A percentile compares a stretch with the other conserved stretches of the same genome.
These are phyloP conservation scores for Hemileccinum impolitum DNA, from an alignment of 768 basidiomycete species.

Conservation along the genomic window DNA sequence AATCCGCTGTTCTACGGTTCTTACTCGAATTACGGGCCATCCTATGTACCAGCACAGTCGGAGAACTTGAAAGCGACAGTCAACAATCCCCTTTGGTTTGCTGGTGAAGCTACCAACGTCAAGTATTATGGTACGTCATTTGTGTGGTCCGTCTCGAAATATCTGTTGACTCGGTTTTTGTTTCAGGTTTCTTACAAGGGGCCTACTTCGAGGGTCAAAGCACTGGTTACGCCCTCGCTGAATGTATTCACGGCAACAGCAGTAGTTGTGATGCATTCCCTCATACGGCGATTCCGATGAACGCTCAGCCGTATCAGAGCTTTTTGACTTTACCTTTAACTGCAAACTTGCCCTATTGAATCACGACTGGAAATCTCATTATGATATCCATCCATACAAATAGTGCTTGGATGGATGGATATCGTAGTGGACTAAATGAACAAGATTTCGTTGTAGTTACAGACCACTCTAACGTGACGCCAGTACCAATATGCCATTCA, in stretches of 20 bases:
- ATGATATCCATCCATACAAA: too few species aligned
- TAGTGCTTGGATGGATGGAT: too few species aligned
- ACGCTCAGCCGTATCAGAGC: conserved; percentile 33
- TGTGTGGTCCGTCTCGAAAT: neutral
- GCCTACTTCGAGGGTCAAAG: conserved; percentile 54
- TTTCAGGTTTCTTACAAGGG: conserved; percentile 53
- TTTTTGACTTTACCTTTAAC: conserved; percentile 8
- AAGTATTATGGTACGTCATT: conserved; percentile 53
- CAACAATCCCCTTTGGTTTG: conserved; percentile 51
- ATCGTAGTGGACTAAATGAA: too few species aligned
- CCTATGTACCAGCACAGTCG: conserved; percentile 52
- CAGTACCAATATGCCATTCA: too few species aligned
- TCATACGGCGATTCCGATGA: conserved; percentile 26
- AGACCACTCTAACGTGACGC: too few species aligned
- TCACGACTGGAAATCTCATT: neutral
- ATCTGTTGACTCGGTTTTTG: neutral
- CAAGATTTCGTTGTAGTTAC: too few species aligned
- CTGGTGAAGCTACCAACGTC: conserved; percentile 58
- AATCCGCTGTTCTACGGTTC: conserved; percentile 45
- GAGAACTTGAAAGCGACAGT: conserved; percentile 58
- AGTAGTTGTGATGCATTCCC: conserved; percentile 23
- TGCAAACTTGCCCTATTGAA: neutral
- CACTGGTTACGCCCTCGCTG: conserved; percentile 37
- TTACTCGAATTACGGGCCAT: conserved; percentile 69
- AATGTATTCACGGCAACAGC: conserved; percentile 36